Base-by-base conservation (phyloP, 164 flowering plant species). In the Cinnamomum micranthum region DNA sequence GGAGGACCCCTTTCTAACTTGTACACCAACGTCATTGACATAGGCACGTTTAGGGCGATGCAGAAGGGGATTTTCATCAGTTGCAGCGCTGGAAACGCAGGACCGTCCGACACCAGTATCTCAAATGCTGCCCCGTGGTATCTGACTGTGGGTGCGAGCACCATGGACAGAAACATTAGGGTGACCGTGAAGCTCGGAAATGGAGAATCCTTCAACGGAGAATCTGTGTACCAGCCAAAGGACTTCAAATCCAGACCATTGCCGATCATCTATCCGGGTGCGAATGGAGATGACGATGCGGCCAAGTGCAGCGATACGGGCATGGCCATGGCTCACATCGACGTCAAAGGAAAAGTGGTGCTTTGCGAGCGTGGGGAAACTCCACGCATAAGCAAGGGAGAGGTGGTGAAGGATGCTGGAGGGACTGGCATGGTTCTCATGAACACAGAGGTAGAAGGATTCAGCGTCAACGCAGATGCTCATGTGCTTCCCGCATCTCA, bases 81-180 rank as follows among this genome's bases (percentile, higher is more conserved):
- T 23, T 41, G 71, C 20, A 51, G 52, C 6, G 52, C 25, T 0
- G 85, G 82, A 23, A 85, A 85, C 74, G 47, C 75, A 1, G 87
- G 85, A 20, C 84, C 87, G 25, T 11, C 2, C 25, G 13, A 50
- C 19, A 19, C 65, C 65, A 75, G 82, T 2, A 4, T 76, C 19
- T 52, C 79, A 0, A 80, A 83, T 68, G 84, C 72, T 13, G 85
- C 86, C 19, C 90, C 88, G 1, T 87, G 90, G 88, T 74, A 82
- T 31, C 85, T 85, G 70, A 87, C 88, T 0, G 90, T 87, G 15
- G 90, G 86, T 6, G 90, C 89, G 1, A 82, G 85, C 78, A 84
- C 85, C n/a, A 64, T 79, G 11, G 89, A 87, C 24, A 79, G 88
- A 68, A 69, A 12, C 20, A 68, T 84, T 3, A 69, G 14, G 19